Conservation (phyloP, 2,329 filamentous ascomycete species). For the Phyllosticta paracitricarpa region DNA sequence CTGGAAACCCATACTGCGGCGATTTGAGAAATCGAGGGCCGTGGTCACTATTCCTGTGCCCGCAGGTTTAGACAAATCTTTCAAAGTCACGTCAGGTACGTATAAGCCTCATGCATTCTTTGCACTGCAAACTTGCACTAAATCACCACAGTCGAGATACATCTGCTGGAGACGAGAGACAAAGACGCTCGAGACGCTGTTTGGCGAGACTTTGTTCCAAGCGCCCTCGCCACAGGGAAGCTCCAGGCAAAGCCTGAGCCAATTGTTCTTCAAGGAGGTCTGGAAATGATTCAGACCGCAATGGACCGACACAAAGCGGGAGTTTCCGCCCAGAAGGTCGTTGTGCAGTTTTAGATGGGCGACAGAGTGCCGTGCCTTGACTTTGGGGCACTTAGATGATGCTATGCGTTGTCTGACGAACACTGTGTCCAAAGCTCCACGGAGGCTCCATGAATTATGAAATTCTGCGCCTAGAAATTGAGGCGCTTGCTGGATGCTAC, state of each 20-base stretch:
- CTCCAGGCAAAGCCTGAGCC: constrained; percentile 2
- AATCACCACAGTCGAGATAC: background rate
- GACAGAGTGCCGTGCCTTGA: background rate
- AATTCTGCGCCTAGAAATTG: too few species aligned
- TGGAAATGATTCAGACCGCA: constrained; percentile 21
- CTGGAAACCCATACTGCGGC: background rate
- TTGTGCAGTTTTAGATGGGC: constrained; percentile 17
- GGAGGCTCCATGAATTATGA: too few species aligned
- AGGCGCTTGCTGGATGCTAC: too few species aligned
- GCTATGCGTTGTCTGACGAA: background rate
- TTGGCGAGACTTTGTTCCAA: background rate
- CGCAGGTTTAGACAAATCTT: background rate
- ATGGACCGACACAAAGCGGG: constrained; percentile 21
- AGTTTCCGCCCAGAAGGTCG: constrained; percentile 25
- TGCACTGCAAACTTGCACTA: background rate
- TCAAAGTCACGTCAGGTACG: background rate
- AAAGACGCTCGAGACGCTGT: background rate
- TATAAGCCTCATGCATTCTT: too few species aligned
- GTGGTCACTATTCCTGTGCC: background rate
- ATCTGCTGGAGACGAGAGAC: background rate
- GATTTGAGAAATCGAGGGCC: background rate
- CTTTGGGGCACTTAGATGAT: background rate
- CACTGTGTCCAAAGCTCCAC: too few species aligned
- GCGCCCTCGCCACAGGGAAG: background rate
- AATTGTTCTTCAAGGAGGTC: constrained; percentile 20